Conservation (phyloP, 768 basidiomycete genomes). For the Amanita rimosa region DNA sequence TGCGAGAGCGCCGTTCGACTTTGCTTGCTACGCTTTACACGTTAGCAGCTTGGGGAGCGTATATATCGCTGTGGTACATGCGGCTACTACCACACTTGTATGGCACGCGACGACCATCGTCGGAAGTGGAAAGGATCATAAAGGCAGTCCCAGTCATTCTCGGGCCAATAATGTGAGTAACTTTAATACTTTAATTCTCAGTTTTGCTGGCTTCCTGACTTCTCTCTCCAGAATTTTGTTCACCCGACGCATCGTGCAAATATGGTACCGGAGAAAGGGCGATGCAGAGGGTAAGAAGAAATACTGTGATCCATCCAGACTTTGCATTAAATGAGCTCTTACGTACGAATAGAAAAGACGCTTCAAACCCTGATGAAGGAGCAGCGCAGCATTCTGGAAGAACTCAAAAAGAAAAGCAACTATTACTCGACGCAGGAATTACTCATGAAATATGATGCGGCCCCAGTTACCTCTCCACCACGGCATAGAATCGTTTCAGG, state of each 20-base stretch:
- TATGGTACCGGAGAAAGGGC: slow-evolving; percentile 75
- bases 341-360: slow-evolving; percentile 61
- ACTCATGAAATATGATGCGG: slow-evolving; percentile 81
- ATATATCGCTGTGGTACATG: slow-evolving; percentile 67
- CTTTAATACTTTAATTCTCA: not conserved
- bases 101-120: slow-evolving; percentile 15
- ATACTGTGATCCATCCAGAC: not conserved
- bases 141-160: slow-evolving; percentile 50
- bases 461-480: slow-evolving; percentile 27
- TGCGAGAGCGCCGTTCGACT: slow-evolving; percentile 72
- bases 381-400: slow-evolving; percentile 81
- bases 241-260: slow-evolving; percentile 67
- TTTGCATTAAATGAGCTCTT: not conserved
- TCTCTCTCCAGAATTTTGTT: slow-evolving; percentile 49
- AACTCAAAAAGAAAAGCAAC: slow-evolving; percentile 96
- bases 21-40: slow-evolving; percentile 72
- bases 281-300: slow-evolving; percentile 61
- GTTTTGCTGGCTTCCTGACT: slow-evolving; percentile 1
- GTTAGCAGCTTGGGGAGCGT: slow-evolving; percentile 59
- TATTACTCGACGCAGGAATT: slow-evolving; percentile 88
- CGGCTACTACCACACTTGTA: slow-evolving; percentile 37
- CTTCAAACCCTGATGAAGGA: slow-evolving; percentile 63
- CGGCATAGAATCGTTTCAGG: slow-evolving; percentile 26
- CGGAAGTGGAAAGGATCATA: slow-evolving; percentile 28
- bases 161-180: slow-evolving; percentile 70